Percentiles rank a stretch among this genome's conserved stretches.
Evolutionary conservation across 345 rosid genomes (phyloP).

Genomic region (Eucalyptus tenuipes): DNA sequence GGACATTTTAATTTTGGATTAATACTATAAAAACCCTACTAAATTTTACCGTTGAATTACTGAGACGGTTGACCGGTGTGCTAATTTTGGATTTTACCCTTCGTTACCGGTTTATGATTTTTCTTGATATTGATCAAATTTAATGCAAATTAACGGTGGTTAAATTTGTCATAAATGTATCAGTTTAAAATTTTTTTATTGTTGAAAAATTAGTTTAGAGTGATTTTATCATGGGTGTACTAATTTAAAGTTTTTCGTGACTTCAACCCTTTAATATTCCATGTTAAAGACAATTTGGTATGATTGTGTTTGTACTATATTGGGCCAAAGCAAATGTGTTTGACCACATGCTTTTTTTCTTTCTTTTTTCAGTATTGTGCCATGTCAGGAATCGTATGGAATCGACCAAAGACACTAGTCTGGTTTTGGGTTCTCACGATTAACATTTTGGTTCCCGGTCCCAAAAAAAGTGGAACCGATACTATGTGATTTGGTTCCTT

Average conservation of each 20-base stretch:
- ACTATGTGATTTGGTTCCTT: fast-evolving
- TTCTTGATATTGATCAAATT: no score
- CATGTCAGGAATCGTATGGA: fast-evolving
- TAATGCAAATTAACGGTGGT: fast-evolving
- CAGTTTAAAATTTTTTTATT: no score
- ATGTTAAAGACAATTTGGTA: not conserved
- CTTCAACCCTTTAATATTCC: no score
- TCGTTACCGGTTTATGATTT: fast-evolving
- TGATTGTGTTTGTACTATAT: not conserved
- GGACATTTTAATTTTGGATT: not conserved
- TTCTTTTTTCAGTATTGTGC: not conserved
- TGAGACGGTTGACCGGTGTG: fast-evolving
- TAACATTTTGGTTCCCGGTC: fast-evolving
- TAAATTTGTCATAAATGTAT: fast-evolving
- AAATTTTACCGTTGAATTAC: fast-evolving
- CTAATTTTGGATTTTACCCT: fast-evolving
- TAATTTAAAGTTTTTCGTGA: no score
- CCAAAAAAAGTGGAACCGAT: fast-evolving
- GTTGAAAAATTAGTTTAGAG: fast-evolving
- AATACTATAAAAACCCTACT: no score
- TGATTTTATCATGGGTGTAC: no score
- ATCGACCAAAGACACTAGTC: fast-evolving
- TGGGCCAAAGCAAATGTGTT: not conserved
- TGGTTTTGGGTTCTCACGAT: fast-evolving
- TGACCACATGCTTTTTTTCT: not conserved